These are phyloP conservation scores for Abortiporus biennis DNA, from an alignment of 1,284 basidiomycete genomes.

Conservation along the genomic window DNA sequence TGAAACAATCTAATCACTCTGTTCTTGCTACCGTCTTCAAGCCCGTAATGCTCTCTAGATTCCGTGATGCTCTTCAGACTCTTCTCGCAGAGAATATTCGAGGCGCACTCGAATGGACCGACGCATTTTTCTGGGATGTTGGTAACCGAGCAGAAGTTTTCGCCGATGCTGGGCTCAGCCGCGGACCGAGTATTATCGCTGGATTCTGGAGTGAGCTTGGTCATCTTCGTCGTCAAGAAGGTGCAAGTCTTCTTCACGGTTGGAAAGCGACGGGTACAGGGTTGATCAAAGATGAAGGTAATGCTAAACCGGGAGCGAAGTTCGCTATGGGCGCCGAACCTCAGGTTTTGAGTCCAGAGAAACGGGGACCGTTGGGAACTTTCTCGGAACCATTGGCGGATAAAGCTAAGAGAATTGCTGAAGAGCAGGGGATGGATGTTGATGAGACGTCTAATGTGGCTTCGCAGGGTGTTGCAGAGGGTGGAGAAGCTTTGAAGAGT, in stretches of 20 bases:
- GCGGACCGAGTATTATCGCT: constrained; percentile 40
- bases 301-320: constrained; percentile 29
- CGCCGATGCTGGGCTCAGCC: constrained; percentile 49
- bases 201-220: constrained; percentile 65
- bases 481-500: constrained; percentile 14
- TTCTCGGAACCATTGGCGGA: constrained; percentile 40
- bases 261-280: constrained; percentile 57
- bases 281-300: constrained; percentile 42
- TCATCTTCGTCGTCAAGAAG: constrained; percentile 35
- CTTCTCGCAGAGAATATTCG: constrained; percentile 50
- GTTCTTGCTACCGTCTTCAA: constrained; percentile 55
- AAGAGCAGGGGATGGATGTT: constrained; percentile 17
- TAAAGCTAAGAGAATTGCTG: constrained; percentile 15
- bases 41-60: constrained; percentile 47
- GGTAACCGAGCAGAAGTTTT: constrained; percentile 53
- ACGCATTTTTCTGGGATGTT: constrained; percentile 52
- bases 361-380: constrained; percentile 55
- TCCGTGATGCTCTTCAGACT: constrained; percentile 51
- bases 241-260: constrained; percentile 32
- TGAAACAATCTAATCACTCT: constrained; percentile 56
- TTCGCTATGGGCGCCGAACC: constrained; percentile 67
- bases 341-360: constrained; percentile 58
- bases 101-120: constrained; percentile 40
- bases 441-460: constrained; percentile 19
- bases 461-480: constrained; percentile 14